phyloP scores from a whole-genome alignment of 192 early-diverging fungal genomes.

The Entophlyctis luteolus region DNA sequence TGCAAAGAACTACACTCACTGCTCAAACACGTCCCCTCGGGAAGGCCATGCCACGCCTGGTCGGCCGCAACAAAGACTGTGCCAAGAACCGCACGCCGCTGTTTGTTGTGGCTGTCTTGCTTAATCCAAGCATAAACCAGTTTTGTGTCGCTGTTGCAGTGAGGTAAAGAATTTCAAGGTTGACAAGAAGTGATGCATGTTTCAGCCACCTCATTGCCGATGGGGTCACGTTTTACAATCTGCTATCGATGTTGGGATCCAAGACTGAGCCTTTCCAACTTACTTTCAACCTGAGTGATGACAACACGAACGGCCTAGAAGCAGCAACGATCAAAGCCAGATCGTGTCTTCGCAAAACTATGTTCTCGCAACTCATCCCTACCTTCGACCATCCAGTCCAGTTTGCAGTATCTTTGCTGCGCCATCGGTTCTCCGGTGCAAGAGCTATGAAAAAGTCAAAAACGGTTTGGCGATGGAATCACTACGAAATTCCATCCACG shows the following conservation, averaged over 20 bases:
- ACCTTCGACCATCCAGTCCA: not conserved
- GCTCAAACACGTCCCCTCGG: not conserved
- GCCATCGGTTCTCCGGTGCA: not conserved
- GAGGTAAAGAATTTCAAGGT: not conserved
- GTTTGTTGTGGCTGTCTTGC: not conserved
- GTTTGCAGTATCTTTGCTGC: not conserved
- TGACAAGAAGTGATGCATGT: not conserved
- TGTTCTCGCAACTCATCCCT: not conserved
- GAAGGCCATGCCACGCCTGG: not conserved
- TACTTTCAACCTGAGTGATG: not conserved
- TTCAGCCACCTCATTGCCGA: not conserved
- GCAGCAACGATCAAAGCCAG: not conserved
- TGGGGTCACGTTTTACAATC: not conserved
- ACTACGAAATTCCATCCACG: not conserved
- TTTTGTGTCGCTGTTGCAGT: conserved; percentile 2
- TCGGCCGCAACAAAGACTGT: not conserved
- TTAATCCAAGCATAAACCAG: not conserved
- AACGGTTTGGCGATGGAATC: not conserved
- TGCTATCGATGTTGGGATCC: not conserved
- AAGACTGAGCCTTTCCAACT: not conserved
- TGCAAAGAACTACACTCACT: not conserved
- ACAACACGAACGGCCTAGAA: not conserved
- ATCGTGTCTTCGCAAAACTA: too few relatives aligned
- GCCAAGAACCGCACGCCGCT: not conserved
- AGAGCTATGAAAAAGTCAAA: not conserved